Evolutionary conservation across 2,329 filamentous ascomycete genomes (phyloP).

Genomic region (Ceratocystis papillata): DNA sequence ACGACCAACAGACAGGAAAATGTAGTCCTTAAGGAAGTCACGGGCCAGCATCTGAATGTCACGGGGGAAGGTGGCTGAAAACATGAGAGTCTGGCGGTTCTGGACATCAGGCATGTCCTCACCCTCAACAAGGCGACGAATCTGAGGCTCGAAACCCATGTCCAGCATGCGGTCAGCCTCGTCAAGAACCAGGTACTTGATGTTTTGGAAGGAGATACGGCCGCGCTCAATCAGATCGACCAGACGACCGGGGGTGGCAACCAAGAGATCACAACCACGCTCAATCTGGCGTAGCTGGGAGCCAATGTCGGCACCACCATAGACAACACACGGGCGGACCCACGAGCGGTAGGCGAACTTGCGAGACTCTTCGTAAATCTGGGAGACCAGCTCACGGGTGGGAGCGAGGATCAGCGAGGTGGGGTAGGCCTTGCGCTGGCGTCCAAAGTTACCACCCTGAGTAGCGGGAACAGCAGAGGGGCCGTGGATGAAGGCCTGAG

Average conservation of each 20-base stretch:
- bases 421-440: slow-evolving; percentile 94
- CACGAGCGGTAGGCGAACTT: slow-evolving; percentile 99
- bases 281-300: slow-evolving; percentile 97
- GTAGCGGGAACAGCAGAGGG: slow-evolving; percentile 58
- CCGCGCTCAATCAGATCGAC: slow-evolving; percentile 98
- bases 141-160: slow-evolving; percentile 99
- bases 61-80: slow-evolving; percentile 96
- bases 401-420: slow-evolving; percentile 92
- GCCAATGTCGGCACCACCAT: slow-evolving; percentile 97
- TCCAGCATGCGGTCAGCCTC: slow-evolving; percentile 99
- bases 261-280: slow-evolving; percentile 88
- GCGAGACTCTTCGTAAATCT: slow-evolving; percentile 94
- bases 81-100: slow-evolving; percentile 96
- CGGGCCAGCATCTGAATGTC: slow-evolving; percentile 98
- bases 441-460: slow-evolving; percentile 63
- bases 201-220: slow-evolving; percentile 93
- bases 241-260: slow-evolving; percentile 92
- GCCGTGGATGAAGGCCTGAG: slow-evolving; percentile 88
- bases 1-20: slow-evolving; percentile 97
- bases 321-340: slow-evolving; percentile 97
- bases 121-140: slow-evolving; percentile 93
- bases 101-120: slow-evolving; percentile 89
- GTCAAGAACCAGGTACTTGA: slow-evolving; percentile 97
- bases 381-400: slow-evolving; percentile 94
- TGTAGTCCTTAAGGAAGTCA: slow-evolving; percentile 98